Conservation (phyloP, 1,284 basidiomycete species). For the Cryptococcus sp. region DNA sequence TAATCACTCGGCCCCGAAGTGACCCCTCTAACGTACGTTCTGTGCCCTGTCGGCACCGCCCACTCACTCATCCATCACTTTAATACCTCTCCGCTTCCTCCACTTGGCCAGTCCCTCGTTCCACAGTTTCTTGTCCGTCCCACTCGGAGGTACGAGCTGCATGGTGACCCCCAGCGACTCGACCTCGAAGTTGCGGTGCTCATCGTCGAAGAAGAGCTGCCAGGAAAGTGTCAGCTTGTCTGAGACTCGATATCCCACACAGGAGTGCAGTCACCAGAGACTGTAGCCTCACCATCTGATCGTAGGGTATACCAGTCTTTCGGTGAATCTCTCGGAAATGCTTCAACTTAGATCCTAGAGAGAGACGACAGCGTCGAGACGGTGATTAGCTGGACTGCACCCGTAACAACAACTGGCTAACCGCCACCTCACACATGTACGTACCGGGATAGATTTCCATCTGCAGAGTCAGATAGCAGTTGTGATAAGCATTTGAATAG, state of each 20-base stretch:
- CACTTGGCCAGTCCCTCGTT: conserved; percentile 33
- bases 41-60: no score
- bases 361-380: neutral
- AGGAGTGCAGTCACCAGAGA: conserved; percentile 7
- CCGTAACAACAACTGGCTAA: no score
- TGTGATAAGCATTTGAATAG: neutral
- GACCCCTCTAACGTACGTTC: no score
- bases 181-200: conserved; percentile 70
- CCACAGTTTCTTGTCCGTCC: conserved; percentile 33
- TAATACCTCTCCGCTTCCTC: conserved; percentile 29
- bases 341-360: conserved; percentile 67
- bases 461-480: conserved; percentile 31
- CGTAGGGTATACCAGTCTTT: conserved; percentile 74
- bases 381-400: neutral
- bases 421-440: neutral
- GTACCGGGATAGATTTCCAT: conserved; percentile 78
- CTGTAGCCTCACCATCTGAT: conserved; percentile 64
- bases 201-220: conserved; percentile 79
- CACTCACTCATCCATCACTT: neutral
- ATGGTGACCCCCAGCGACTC: conserved; percentile 73
- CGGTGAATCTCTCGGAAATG: conserved; percentile 75
- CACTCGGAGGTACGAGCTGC: conserved; percentile 39
- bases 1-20: no score
- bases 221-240: conserved; percentile 3
- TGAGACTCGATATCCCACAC: neutral